Evolutionary conservation across 306 rosid genomes (phyloP).

Genomic region (Cucumis sativus): Cucumber_9930_V3 NC_026657.2:2126001-2126500

Average conservation of each 20-base stretch:
- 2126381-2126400: conserved; percentile 67
- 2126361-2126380: conserved; percentile 96
- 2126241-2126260: conserved; percentile 63
- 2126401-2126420: conserved; percentile 8
- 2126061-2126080: no score
- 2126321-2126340: conserved; percentile 76
- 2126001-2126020: neutral
- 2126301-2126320: conserved; percentile 98
- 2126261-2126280: conserved; percentile 60
- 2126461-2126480: neutral
- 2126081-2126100: no score
- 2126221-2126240: conserved; percentile 69
- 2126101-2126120: no score
- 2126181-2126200: neutral
- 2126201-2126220: conserved; percentile 90
- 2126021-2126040: neutral
- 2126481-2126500: neutral
- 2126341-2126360: conserved; percentile 79
- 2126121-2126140: neutral
- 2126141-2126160: neutral
- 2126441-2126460: neutral
- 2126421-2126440: neutral
- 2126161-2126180: neutral
- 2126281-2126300: conserved; percentile 75
- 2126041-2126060: neutral